These are phyloP conservation scores for Hypoxylon lienhwacheense DNA, from an alignment of 495 filamentous ascomycete genomes.

Conservation along the genomic window DNA sequence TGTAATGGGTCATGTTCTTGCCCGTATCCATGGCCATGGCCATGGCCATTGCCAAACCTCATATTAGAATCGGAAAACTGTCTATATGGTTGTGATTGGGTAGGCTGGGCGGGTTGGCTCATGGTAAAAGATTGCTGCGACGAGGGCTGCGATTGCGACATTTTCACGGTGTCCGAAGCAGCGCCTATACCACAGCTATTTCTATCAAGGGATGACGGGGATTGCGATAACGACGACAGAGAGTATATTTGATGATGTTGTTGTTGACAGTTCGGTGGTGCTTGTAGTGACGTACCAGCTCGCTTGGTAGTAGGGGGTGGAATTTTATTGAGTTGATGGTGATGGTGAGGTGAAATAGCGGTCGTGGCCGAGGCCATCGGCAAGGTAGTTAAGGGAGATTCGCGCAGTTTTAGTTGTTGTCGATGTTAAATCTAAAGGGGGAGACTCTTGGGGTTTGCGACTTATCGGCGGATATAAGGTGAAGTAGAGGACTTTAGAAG, in stretches of 20 bases:
- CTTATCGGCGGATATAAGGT: neutral
- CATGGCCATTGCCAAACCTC: conserved; percentile 42
- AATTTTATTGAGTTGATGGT: conserved; percentile 2
- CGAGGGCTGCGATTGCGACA: conserved; percentile 51
- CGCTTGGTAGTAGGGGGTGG: conserved; percentile 1
- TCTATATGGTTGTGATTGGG: conserved; percentile 23
- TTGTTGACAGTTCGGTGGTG: conserved; percentile 9
- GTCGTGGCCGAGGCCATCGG: conserved; percentile 27
- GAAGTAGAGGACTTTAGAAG: too few relatives aligned
- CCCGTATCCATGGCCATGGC: conserved; percentile 50
- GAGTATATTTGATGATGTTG: conserved; percentile 19
- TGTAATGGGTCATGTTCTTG: conserved; percentile 64
- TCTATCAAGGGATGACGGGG: conserved; percentile 45
- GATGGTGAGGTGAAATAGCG: conserved; percentile 16
- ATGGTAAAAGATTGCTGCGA: conserved; percentile 56
- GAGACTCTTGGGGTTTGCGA: too few relatives aligned
- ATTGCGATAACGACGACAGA: conserved; percentile 13
- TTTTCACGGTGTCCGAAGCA: conserved; percentile 38
- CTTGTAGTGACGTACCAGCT: neutral
- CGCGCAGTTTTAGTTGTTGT: neutral
- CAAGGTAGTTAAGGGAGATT: conserved; percentile 9
- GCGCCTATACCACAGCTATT: conserved; percentile 51
- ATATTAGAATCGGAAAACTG: conserved; percentile 50
- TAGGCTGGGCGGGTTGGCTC: conserved; percentile 48
- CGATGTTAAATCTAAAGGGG: too few relatives aligned